These are phyloP conservation scores for Ophiostoma sp. DNA, from an alignment of 2,329 filamentous ascomycete species.

Conservation along the genomic window DNA sequence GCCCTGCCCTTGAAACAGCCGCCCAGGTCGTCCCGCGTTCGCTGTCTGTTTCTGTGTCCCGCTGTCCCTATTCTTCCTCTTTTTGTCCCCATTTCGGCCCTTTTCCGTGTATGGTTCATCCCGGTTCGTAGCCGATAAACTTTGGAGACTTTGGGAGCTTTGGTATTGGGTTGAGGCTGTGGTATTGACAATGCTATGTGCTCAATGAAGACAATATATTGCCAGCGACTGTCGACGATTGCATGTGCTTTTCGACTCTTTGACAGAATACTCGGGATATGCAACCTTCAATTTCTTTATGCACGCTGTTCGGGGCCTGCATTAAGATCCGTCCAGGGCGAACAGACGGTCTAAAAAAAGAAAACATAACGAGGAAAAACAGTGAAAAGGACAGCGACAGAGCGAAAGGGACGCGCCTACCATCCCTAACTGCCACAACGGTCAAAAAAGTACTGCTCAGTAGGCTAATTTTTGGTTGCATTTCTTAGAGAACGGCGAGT, in stretches of 20 bases:
- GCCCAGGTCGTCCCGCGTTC: not conserved
- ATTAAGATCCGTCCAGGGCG: not conserved
- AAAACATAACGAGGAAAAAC: not conserved
- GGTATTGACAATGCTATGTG: too few species aligned
- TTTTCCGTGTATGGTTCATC: not conserved
- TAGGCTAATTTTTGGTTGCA: not conserved
- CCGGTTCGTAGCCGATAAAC: not conserved
- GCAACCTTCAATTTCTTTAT: not conserved
- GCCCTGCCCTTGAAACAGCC: conserved; percentile 4
- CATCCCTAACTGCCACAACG: conserved; percentile 2
- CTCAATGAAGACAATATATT: too few species aligned
- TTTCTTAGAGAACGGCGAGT: not conserved
- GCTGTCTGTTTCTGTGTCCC: not conserved
- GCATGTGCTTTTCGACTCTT: too few species aligned
- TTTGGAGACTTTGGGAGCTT: not conserved
- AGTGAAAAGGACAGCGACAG: not conserved
- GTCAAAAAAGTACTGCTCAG: too few species aligned
- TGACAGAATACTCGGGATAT: not conserved
- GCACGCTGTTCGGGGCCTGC: not conserved
- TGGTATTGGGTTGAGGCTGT: not conserved
- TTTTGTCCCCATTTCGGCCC: not conserved
- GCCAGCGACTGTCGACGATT: too few species aligned
- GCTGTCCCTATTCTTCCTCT: not conserved
- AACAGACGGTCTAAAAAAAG: not conserved
- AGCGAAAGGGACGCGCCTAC: not conserved